Conservation (phyloP, 331 rosid genomes). For the Malus hybrid region DNA sequence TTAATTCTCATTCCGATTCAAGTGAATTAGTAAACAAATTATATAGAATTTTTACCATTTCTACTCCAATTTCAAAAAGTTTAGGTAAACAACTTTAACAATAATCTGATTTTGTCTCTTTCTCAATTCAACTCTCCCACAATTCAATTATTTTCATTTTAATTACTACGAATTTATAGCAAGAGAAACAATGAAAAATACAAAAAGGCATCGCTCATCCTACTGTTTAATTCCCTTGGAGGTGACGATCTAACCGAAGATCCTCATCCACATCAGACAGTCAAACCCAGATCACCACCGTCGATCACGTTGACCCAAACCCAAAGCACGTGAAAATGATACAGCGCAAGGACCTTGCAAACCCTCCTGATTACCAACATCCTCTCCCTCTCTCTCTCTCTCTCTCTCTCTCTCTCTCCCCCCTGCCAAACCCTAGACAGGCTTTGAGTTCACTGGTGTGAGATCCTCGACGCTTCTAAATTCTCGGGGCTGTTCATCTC, state of each 20-base stretch:
- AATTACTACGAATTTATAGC: not conserved
- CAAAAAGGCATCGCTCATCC: not conserved
- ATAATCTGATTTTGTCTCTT: too few species aligned
- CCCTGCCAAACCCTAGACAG: conserved; percentile 45
- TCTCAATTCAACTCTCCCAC: too few species aligned
- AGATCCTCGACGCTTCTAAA: conserved; percentile 12
- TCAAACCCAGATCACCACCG: conserved; percentile 7
- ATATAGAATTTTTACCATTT: too few species aligned
- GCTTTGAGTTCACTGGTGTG: not conserved
- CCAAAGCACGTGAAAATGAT: conserved; percentile 1
- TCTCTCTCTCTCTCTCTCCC: conserved; percentile 9
- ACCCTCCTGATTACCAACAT: conserved; percentile 24
- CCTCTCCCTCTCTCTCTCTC: not conserved
- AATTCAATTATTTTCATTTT: too few species aligned
- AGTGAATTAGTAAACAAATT: too few species aligned
- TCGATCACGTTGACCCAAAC: conserved; percentile 16
- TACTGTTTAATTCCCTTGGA: not conserved
- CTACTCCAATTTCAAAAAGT: too few species aligned
- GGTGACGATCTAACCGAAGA: not conserved
- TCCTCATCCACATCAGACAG: not conserved
- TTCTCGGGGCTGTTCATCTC: conserved; percentile 6
- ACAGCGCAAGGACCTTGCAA: conserved; percentile 3
- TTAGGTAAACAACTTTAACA: too few species aligned
- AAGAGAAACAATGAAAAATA: not conserved
- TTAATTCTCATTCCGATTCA: too few species aligned